Conservation (phyloP, 805 yeast genomes). For the Monosporozyma yasuniensis region DNA sequence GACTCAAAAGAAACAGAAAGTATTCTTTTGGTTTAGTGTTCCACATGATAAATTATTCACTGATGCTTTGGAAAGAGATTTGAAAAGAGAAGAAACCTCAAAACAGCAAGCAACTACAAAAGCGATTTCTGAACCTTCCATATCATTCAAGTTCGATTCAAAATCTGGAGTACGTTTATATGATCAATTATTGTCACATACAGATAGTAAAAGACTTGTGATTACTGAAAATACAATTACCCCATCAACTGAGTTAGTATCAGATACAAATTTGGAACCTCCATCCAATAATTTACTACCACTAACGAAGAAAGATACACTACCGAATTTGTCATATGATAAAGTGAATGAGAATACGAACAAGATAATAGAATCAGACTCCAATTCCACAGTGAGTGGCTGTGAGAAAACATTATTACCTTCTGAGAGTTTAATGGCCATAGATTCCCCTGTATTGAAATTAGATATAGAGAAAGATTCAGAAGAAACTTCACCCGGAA, state of each 20-base stretch:
- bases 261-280: not conserved
- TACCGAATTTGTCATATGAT: not conserved
- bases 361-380: not conserved
- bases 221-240: not conserved
- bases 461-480: not conserved
- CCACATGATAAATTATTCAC: constrained; percentile 88
- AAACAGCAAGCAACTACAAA: constrained; percentile 62
- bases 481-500: not conserved
- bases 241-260: not conserved
- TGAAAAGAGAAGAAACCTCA: constrained; percentile 69
- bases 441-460: not conserved
- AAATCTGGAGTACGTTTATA: constrained; percentile 34
- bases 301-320: not conserved
- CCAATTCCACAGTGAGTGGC: not conserved
- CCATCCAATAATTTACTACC: not conserved
- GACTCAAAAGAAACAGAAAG: constrained; percentile 95
- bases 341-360: not conserved
- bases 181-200: constrained; percentile 38
- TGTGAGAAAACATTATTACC: not conserved
- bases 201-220: not conserved
- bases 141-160: constrained; percentile 61
- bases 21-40: constrained; percentile 92
- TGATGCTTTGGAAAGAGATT: constrained; percentile 88
- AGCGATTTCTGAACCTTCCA: constrained; percentile 68
- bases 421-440: not conserved